Base-by-base conservation (phyloP, 2,329 filamentous ascomycete species). In the Elsinoe australis region DNA sequence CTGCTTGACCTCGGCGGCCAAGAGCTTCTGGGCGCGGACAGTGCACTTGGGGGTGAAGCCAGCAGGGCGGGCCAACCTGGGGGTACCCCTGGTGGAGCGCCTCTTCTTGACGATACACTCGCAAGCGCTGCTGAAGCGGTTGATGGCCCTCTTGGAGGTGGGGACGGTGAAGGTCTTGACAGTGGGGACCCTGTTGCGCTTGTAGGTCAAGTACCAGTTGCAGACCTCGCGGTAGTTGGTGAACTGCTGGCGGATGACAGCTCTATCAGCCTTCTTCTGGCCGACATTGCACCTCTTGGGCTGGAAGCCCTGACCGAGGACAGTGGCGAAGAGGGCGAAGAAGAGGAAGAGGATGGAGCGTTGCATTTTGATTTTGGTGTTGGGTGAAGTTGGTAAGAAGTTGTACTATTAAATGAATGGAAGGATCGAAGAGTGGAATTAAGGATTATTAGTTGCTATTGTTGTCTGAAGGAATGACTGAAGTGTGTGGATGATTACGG, bases 91-190 rank as follows among this genome's bases (percentile, higher is more conserved):
- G 39, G 24, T 44, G 24, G 24, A 12, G 9, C 28, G 39, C 39
- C 28, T 44, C 39, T 41, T 41, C 36, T 44, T 44, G 26, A 26
- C 29, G 39, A 44, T 44, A 32, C 39, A 44, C 28, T 44, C 24
- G 28, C 39, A 44, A n/a, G 39, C 39, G 28, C 21, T 32, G 39
- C 24, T 31, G 39, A 44, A 44, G 26, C 39, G 39, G 21, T 32
- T 44, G 39, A 44, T n/a, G n/a, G n/a, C n/a, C n/a, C 17, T n/a
- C 26, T 12, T 3, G 24, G 14, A 18, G 39, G n/a, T 8, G 17
- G 29, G 26, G 12, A 9, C 10, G 15, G 14, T 14, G 28, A 44
- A 44, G 12, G 12, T 32, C 24, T 19, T 31, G 28, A 14, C 32
- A 26, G 28, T 14, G 17, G 39, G 39, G 26, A 17, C 10, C 10